A percentile compares a stretch with the other conserved stretches of the same genome.
Evolutionary conservation across 164 flowering plant species (phyloP).

Genomic region (Vitis labrusca): DNA sequence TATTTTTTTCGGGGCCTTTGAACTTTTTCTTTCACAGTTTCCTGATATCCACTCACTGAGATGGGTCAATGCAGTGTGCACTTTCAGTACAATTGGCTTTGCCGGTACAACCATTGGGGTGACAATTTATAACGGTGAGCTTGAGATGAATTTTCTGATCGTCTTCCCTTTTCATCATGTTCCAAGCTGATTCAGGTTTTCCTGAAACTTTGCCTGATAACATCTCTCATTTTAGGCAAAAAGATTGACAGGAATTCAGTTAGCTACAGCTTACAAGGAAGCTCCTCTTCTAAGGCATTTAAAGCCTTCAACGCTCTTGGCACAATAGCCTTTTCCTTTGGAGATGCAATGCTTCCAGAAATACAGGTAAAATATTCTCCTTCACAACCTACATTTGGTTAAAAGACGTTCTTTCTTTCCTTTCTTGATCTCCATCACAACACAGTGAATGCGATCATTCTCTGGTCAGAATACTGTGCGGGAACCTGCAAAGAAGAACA

Average conservation of each 20-base stretch:
- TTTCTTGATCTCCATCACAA: background rate
- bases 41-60: slow-evolving; percentile 64
- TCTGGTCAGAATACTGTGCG: slow-evolving; percentile 45
- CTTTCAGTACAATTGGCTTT: slow-evolving; percentile 56
- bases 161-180: background rate
- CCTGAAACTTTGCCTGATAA: background rate
- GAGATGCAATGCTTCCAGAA: slow-evolving; percentile 77
- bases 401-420: background rate
- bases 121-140: slow-evolving; percentile 49
- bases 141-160: background rate
- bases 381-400: background rate
- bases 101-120: slow-evolving; percentile 61
- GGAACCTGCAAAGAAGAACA: slow-evolving; percentile 54
- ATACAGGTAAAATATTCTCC: slow-evolving; percentile 42
- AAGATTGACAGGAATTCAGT: slow-evolving; percentile 41
- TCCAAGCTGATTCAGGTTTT: background rate
- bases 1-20: slow-evolving; percentile 50
- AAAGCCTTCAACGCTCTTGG: slow-evolving; percentile 64
- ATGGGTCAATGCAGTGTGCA: slow-evolving; percentile 67
- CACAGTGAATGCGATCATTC: background rate
- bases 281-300: slow-evolving; percentile 37
- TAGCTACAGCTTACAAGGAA: slow-evolving; percentile 40
- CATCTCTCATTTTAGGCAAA: slow-evolving; percentile 29
- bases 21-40: slow-evolving; percentile 59
- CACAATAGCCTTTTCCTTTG: slow-evolving; percentile 66